Evolutionary conservation across 345 rosid species (phyloP).

Genomic region (Corchorus capsularis): DNA sequence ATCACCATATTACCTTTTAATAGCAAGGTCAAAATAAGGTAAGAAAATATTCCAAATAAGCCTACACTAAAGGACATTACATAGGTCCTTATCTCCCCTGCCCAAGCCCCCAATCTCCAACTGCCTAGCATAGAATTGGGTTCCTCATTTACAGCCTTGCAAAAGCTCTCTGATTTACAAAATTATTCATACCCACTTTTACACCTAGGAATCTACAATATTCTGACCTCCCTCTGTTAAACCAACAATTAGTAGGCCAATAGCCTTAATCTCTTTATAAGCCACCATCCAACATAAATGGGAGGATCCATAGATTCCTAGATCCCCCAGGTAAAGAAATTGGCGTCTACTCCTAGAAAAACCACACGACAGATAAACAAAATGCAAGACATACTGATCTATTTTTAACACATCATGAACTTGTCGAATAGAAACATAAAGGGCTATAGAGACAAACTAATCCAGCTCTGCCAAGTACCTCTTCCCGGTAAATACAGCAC

Average conservation of each 20-base stretch:
- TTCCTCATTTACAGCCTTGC: not conserved
- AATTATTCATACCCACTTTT: conserved; percentile 8
- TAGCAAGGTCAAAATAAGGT: not conserved
- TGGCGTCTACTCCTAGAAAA: not conserved
- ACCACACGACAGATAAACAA: not conserved
- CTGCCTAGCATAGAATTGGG: conserved; percentile 1
- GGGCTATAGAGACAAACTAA: not conserved
- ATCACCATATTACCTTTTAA: conserved; percentile 7
- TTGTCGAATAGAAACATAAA: not conserved
- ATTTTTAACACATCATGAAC: not conserved
- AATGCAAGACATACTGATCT: not conserved
- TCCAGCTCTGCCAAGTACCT: not conserved
- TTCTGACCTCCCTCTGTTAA: not conserved
- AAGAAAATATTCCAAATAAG: not conserved
- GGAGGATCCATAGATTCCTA: not conserved
- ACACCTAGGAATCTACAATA: not conserved
- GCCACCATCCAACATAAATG: not conserved
- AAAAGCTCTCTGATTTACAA: not conserved
- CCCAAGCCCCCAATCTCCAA: not conserved
- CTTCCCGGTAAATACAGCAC: not conserved
- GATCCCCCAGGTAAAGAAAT: not conserved
- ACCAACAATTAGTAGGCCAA: not conserved
- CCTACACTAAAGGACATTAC: not conserved
- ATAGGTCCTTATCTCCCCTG: not conserved
- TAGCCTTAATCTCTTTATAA: not conserved